Base-by-base conservation (phyloP, 2,329 filamentous ascomycete genomes). In the Ilyonectria robusta region DNA sequence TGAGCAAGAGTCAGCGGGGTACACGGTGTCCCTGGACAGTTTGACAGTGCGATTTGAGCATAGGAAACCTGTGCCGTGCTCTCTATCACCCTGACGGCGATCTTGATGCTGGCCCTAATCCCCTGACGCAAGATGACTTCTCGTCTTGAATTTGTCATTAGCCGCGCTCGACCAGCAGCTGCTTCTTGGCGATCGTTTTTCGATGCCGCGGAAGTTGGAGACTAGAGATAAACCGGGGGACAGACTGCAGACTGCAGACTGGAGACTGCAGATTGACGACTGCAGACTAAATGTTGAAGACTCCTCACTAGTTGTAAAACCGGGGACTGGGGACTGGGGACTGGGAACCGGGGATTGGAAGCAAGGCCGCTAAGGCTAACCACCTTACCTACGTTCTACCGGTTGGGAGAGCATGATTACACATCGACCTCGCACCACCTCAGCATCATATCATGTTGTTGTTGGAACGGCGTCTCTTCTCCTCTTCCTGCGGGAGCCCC, bases 1-100 rank as follows among this genome's bases (percentile, higher is more conserved):
- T n/a, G 29, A 33, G 29, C 29, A 21, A 53, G 29, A 35, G 9
- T 23, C n/a, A 11, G n/a, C 50, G 5, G 31, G n/a, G 7, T 31
- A n/a, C 31, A 29, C 29, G 11, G 31, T 13, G n/a, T 33, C n/a
- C 50, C 11, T 10, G 50, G 7, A 8, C 17, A 7, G 40, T 8
- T 53, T 53, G n/a, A 53, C 50, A 53, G 31, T n/a, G 35, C 29
- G 10, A 37, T 53, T 31, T 35, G 47, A 23, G 23, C 48, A 35
- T 33, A 19, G 48, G 48, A 35, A 53, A n/a, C 48, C 31, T 35
- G 29, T 19, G n/a, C 31, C 17, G 48, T 53, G n/a, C 31, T 42
- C 37, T n/a, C 31, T 6, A 11, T 33, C 8, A 9, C 11, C 23
- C 10, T 23, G 23, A 29, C 29, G 21, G 23, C 46, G 26, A 31